Evolutionary conservation across 148 eudicot genomes (phyloP).

Genomic region (Nyssa sinensis): DNA sequence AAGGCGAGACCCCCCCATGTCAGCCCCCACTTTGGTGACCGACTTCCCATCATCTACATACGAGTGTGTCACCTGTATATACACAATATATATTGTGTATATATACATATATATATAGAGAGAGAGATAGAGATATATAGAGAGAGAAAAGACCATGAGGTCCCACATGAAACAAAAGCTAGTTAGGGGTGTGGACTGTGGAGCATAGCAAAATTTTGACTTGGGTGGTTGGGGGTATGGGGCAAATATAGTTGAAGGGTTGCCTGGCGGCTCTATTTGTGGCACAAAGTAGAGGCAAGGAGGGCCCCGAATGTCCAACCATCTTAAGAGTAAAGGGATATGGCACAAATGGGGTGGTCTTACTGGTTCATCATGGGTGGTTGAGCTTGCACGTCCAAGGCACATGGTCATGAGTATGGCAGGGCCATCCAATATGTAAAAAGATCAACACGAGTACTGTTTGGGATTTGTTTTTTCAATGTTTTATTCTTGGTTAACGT

Average conservation of each 20-base stretch:
- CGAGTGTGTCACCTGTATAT: too few relatives aligned
- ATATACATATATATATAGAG: neutral
- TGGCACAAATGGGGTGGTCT: neutral
- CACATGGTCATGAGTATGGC: neutral
- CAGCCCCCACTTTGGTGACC: neutral
- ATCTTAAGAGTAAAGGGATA: neutral
- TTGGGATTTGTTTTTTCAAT: too few relatives aligned
- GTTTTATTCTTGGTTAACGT: neutral
- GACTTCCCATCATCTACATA: neutral
- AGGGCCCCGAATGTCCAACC: neutral
- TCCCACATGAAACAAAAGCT: neutral
- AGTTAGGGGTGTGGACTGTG: neutral
- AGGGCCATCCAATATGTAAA: neutral
- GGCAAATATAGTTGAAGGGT: conserved; percentile 2
- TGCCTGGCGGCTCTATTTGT: neutral
- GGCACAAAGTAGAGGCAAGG: neutral
- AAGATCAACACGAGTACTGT: neutral
- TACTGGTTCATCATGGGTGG: neutral
- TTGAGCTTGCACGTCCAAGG: neutral
- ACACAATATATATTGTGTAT: too few relatives aligned
- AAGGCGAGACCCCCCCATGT: conserved; percentile 1
- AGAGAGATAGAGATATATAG: conserved; percentile 1
- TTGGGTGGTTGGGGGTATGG: neutral
- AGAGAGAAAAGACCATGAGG: conserved; percentile 2
- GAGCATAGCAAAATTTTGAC: neutral